Percentiles rank a stretch among this genome's conserved stretches.
Evolutionary conservation across 2,329 filamentous ascomycete species (phyloP).

Genomic region (Aspergillus spinulosporus): DNA sequence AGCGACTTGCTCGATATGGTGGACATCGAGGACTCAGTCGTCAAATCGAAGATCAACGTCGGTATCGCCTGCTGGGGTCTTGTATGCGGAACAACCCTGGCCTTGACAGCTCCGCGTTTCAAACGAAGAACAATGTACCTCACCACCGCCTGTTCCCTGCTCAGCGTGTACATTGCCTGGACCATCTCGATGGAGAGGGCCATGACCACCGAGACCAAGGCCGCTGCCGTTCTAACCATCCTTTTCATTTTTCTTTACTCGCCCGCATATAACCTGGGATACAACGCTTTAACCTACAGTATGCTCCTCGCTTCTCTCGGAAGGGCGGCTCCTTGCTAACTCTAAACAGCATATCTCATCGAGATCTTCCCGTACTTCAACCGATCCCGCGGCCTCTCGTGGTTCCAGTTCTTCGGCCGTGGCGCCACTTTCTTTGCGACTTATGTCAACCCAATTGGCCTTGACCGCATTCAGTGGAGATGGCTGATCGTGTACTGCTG

Average conservation of each 20-base stretch:
- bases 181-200: slow-evolving; percentile 51
- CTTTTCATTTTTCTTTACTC: slow-evolving; percentile 64
- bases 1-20: slow-evolving; percentile 40
- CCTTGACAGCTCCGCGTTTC: slow-evolving; percentile 46
- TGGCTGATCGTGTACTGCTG: slow-evolving; percentile 48
- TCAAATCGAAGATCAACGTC: slow-evolving; percentile 45
- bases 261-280: slow-evolving; percentile 64
- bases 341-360: slow-evolving; percentile 48
- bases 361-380: slow-evolving; percentile 61
- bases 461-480: slow-evolving; percentile 47
- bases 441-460: slow-evolving; percentile 50
- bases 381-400: slow-evolving; percentile 59
- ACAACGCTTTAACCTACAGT: slow-evolving; percentile 60
- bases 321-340: background rate
- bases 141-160: slow-evolving; percentile 52
- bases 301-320: background rate
- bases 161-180: slow-evolving; percentile 57
- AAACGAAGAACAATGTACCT: slow-evolving; percentile 48
- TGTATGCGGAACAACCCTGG: slow-evolving; percentile 39
- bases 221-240: slow-evolving; percentile 45
- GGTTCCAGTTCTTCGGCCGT: slow-evolving; percentile 57
- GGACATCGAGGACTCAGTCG: slow-evolving; percentile 37
- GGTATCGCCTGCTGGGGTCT: slow-evolving; percentile 45
- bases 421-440: slow-evolving; percentile 53
- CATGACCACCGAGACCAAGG: slow-evolving; percentile 36